These are phyloP conservation scores for Panellus pusillus DNA, from an alignment of 768 basidiomycete genomes.

Conservation along the genomic window DNA sequence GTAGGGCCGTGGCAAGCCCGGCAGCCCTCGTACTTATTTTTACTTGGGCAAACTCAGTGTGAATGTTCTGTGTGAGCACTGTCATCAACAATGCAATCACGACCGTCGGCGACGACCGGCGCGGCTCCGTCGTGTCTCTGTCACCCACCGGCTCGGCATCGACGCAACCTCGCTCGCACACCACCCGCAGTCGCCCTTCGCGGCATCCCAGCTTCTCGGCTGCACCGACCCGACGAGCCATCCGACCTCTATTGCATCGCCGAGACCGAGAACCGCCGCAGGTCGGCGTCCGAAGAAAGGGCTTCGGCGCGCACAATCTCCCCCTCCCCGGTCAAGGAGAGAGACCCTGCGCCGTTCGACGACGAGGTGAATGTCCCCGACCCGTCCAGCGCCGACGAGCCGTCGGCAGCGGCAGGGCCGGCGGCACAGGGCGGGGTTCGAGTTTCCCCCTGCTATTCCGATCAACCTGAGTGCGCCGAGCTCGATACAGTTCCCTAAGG, in stretches of 20 bases:
- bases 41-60: too few species aligned
- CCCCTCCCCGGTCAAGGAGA: conserved; percentile 40
- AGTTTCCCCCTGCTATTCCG: conserved; percentile 58
- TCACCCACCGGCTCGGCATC: too few species aligned
- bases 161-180: too few species aligned
- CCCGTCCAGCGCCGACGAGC: conserved; percentile 50
- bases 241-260: conserved; percentile 84
- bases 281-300: conserved; percentile 55
- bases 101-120: conserved; percentile 85
- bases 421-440: conserved; percentile 37
- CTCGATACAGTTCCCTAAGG: too few species aligned
- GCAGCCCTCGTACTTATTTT: too few species aligned
- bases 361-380: too few species aligned
- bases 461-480: conserved; percentile 52
- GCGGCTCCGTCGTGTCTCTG: conserved; percentile 79
- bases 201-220: conserved; percentile 76
- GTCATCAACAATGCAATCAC: too few species aligned
- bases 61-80: too few species aligned
- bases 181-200: too few species aligned
- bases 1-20: too few species aligned
- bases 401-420: conserved; percentile 42
- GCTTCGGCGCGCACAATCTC: conserved; percentile 51
- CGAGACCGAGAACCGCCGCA: conserved; percentile 61
- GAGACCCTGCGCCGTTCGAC: conserved; percentile 68
- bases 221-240: conserved; percentile 73